Base-by-base conservation (phyloP, 2,329 filamentous ascomycete species). In the Teratosphaeria viscida region DNA sequence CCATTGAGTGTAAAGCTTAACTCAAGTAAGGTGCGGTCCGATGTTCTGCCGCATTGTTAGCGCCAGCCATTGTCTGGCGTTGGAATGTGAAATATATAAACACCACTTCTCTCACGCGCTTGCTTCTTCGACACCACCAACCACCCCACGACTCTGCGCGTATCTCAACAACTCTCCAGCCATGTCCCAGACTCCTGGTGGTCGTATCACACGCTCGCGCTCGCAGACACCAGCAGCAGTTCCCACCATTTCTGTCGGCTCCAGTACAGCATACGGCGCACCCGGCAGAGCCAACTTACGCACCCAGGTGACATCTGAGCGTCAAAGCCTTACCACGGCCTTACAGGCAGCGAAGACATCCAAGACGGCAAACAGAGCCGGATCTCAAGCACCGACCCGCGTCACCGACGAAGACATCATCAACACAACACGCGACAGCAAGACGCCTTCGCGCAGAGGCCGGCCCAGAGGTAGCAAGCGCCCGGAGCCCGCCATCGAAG, bases 241-340 rank as follows among this genome's bases (percentile, higher is more conserved):
- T 8, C 62, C 62, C 47, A 52, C 61, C 19, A 29, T 60, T 8
- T n/a, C 57, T 12, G 57, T 59, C 27, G 57, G 59, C 43, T 34
- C 37, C 5, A 63, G 56, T 39, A 59, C 52, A 58, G 59, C 56
- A 8, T 64, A 64, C 47, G 62, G 62, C 26, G 55, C 62, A 27
- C 56, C 29, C n/a, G 62, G 62, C 43, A 64, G 58, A 43, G 55
- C 61, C 23, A 29, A 39, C 6, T 27, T 64, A 2, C 34, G 56
- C 16, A 47, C 35, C 8, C 61, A 64, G 39, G 54, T 64, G 7
- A 55, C 57, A 47, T n/a, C 14, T 26, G 23, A 49, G 27, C 32
- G 37, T 19, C 27, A 27, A 16, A 35, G 11, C n/a, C 26, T 56
- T 8, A 43, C 23, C 12, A 14, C 55, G 43, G 55, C 55, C 8